Evolutionary conservation across 2,329 filamentous ascomycete species (phyloP).

Genomic region (Stachybotrys elegans): DNA sequence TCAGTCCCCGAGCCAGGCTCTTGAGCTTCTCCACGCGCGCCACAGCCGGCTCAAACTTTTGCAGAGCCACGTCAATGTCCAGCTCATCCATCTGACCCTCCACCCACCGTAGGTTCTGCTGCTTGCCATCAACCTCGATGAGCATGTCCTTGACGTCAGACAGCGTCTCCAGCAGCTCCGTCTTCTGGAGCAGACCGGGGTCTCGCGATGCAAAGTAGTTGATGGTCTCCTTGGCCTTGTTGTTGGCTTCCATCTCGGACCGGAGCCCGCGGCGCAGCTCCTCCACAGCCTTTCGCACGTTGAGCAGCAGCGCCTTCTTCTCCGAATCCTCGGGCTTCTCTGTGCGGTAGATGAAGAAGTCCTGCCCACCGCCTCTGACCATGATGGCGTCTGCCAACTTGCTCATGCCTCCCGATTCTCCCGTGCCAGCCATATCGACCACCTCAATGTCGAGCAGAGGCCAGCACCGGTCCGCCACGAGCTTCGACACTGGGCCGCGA

Average conservation of each 20-base stretch:
- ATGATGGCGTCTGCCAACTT: conserved; percentile 83
- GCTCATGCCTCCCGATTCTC: conserved; percentile 49
- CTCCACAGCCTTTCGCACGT: conserved; percentile 88
- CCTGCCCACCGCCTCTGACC: conserved; percentile 76
- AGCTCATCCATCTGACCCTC: conserved; percentile 93
- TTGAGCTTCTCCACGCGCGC: conserved; percentile 80
- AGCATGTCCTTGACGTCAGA: conserved; percentile 81
- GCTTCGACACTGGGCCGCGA: conserved; percentile 60
- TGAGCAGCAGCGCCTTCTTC: conserved; percentile 76
- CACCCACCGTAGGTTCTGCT: conserved; percentile 93
- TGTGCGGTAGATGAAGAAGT: conserved; percentile 91
- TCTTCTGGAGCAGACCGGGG: conserved; percentile 70
- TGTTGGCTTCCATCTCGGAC: conserved; percentile 81
- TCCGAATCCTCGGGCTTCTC: conserved; percentile 74
- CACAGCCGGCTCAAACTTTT: conserved; percentile 82
- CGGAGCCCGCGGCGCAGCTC: conserved; percentile 82
- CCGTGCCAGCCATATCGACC: conserved; percentile 73
- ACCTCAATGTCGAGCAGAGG: conserved; percentile 88
- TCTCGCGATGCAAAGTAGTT: conserved; percentile 81
- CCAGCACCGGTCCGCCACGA: conserved; percentile 94
- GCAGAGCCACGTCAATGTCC: conserved; percentile 91
- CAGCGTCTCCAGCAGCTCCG: conserved; percentile 71
- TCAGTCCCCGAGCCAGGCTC: conserved; percentile 70
- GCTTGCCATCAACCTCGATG: conserved; percentile 93
- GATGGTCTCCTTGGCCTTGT: conserved; percentile 77